Base-by-base conservation (phyloP, 192 early-diverging fungal species). In the Mortierella antarctica region DNA sequence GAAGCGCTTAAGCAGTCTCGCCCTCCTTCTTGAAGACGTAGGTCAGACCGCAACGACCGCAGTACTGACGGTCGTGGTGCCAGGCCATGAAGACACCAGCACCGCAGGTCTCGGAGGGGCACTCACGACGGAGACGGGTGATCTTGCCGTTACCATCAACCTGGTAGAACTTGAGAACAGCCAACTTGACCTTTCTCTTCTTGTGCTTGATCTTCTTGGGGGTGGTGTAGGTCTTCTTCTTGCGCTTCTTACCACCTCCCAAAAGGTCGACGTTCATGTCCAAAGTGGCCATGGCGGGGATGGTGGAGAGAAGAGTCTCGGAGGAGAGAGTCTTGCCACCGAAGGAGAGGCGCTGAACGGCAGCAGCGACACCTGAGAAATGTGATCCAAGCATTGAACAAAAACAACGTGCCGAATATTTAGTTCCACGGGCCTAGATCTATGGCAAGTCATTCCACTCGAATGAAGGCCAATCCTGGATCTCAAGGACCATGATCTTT, bases 191-290 rank as follows among this genome's bases (percentile, higher is more conserved):
- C 91, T 98, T 98, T 93, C 95, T 96, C 85, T 92, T 89, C 95
- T 98, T 98, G 92, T 99, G 96, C 85, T 96, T 93, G 83, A 96
- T 96, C 93, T 98, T 98, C 95, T 99, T 98, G 88, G 98, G 98
- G 72, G 98, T 99, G 76, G 97, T 99, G 94, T 99, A 98, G 71
- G 91, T 94, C 97, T 99, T 99, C 96, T 99, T 99, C 94, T 98
- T 99, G 74, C 95, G 91, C 94, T 99, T 98, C 95, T 99, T 98
- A 88, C 86, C 96, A 92, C 93, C 94, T 92, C 93, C 94, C 69
- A 90, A 82, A 53, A 92, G 86, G 85, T 51, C 76, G 80, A 80
- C 83, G 77, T 71, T 83, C 73, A 77, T 88, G 85, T 67, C 84
- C 82, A 58, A 87, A 67, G 79, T 87, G 65, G 74, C 65, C 70